These are phyloP conservation scores for Fraxinus floribunda DNA, from an alignment of 305 asterid species.

Conservation along the genomic window DNA sequence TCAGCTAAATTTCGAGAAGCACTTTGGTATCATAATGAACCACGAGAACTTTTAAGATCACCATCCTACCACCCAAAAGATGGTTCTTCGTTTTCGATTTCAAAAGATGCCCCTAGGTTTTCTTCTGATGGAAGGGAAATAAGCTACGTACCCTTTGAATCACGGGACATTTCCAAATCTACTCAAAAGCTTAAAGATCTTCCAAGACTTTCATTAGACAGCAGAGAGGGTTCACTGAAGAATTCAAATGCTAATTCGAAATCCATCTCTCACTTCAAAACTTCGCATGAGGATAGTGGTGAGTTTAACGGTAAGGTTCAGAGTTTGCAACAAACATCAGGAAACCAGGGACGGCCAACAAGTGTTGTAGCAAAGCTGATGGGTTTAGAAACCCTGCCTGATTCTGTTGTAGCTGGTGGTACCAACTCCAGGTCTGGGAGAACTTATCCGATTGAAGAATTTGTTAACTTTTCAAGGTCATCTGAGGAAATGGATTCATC, in stretches of 20 bases:
- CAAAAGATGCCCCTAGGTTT: slow-evolving; percentile 73
- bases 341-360: slow-evolving; percentile 59
- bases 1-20: slow-evolving; percentile 55
- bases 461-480: slow-evolving; percentile 24
- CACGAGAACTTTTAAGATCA: slow-evolving; percentile 64
- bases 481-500: slow-evolving; percentile 27
- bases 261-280: slow-evolving; percentile 35
- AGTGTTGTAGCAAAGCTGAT: slow-evolving; percentile 92
- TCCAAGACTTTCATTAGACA: slow-evolving; percentile 79
- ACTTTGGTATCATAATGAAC: slow-evolving; percentile 51
- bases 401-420: slow-evolving; percentile 39
- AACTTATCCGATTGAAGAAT: slow-evolving; percentile 36
- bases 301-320: slow-evolving; percentile 29
- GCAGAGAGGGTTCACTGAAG: slow-evolving; percentile 58
- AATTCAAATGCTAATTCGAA: slow-evolving; percentile 43
- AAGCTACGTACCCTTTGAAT: slow-evolving; percentile 36
- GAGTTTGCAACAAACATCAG: slow-evolving; percentile 30
- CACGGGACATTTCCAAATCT: slow-evolving; percentile 50
- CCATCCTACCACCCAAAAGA: slow-evolving; percentile 62
- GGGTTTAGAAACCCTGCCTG: slow-evolving; percentile 79
- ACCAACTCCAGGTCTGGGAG: slow-evolving; percentile 29
- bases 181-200: slow-evolving; percentile 59
- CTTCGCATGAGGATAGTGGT: slow-evolving; percentile 37
- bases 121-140: slow-evolving; percentile 75
- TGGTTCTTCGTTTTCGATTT: slow-evolving; percentile 37